A percentile compares a stretch with the other conserved stretches of the same genome.
Conservation (phyloP, 2,329 filamentous ascomycete genomes). For the Curvularia eragrostidis region DNA sequence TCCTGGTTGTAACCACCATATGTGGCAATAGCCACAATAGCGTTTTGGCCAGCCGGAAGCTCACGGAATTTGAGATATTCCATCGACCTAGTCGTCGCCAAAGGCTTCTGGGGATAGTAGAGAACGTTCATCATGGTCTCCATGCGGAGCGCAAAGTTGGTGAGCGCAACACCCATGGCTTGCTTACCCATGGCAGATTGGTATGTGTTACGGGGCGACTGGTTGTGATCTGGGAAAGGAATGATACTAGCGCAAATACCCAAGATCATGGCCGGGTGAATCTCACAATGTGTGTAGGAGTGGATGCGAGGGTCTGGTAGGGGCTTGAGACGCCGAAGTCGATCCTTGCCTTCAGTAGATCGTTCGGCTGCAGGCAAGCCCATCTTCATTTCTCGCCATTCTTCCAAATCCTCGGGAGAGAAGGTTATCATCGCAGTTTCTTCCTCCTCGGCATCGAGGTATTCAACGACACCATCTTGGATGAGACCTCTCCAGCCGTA, state of each 20-base stretch:
- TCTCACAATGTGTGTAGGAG: constrained; percentile 97
- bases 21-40: constrained; percentile 95
- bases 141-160: constrained; percentile 96
- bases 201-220: constrained; percentile 98
- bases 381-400: constrained; percentile 57
- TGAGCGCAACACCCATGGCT: constrained; percentile 98
- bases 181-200: constrained; percentile 99
- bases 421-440: constrained; percentile 99
- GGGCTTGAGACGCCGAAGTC: constrained; percentile 86
- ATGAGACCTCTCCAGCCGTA: constrained; percentile 91
- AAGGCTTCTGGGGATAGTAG: constrained; percentile 97
- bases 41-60: constrained; percentile 94
- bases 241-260: constrained; percentile 99
- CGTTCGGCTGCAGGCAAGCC: constrained; percentile 39
- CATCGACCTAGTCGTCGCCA: constrained; percentile 96
- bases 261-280: constrained; percentile 98
- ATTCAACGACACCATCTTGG: constrained; percentile 86
- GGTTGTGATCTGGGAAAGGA: constrained; percentile 98
- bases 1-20: constrained; percentile 99
- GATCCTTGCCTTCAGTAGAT: constrained; percentile 70
- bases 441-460: constrained; percentile 96
- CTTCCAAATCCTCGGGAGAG: constrained; percentile 92
- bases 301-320: constrained; percentile 86
- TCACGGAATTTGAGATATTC: constrained; percentile 98
- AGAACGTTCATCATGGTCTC: constrained; percentile 99